Percentiles rank a stretch among this genome's conserved stretches.
Evolutionary conservation across 352 stramenopile species (phyloP).

Genomic region (Vaucheria bursata): DNA sequence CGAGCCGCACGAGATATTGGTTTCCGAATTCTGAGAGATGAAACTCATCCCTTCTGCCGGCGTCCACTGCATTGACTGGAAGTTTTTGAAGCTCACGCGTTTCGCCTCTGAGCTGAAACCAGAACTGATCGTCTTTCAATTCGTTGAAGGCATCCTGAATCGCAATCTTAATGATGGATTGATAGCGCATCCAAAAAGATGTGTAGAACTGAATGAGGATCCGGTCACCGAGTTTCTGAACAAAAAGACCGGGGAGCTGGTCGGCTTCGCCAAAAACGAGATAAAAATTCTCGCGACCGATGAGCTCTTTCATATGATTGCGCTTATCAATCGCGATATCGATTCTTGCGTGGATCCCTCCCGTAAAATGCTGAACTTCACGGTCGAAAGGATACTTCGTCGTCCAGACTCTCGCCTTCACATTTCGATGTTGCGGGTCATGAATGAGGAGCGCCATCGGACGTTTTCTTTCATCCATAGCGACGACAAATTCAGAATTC

Average conservation of each 20-base stretch:
- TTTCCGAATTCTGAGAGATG: not conserved
- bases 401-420: not conserved
- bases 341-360: too few relatives aligned
- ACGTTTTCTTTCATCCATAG: not conserved
- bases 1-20: not conserved
- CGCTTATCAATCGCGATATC: too few relatives aligned
- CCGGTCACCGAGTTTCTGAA: not conserved
- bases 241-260: not conserved
- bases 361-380: not conserved
- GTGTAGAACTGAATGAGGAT: not conserved
- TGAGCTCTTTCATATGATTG: too few relatives aligned
- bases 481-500: not conserved
- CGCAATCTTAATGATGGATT: too few relatives aligned
- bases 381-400: not conserved
- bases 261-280: not conserved
- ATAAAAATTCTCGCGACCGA: too few relatives aligned
- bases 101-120: not conserved
- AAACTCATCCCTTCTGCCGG: not conserved
- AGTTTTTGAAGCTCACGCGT: not conserved
- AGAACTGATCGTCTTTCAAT: not conserved
- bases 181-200: not conserved
- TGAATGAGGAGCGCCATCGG: not conserved
- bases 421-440: not conserved
- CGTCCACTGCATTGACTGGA: not conserved
- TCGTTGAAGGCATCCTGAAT: not conserved